A percentile compares a stretch with the other conserved stretches of the same genome.
Evolutionary conservation across 352 stramenopile species (phyloP).

Genomic region (Phytophthora brassicae): DNA sequence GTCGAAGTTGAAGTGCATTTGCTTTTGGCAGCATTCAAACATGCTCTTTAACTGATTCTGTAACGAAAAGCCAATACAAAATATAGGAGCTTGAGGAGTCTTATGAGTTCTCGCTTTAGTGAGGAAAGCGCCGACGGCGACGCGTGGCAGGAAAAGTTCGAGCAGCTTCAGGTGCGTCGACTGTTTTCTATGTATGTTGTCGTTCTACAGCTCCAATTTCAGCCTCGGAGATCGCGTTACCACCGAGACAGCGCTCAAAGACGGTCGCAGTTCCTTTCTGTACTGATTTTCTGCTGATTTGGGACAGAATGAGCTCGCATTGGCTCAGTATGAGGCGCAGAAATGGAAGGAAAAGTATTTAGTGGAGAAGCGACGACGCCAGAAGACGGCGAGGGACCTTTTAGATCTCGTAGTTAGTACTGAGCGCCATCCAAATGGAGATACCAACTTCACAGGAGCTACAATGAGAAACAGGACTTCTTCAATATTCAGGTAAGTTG

Average conservation of each 20-base stretch:
- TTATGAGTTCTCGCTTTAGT: constrained; percentile 30
- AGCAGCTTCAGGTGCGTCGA: constrained; percentile 45
- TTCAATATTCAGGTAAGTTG: constrained; percentile 42
- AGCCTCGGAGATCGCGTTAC: background rate
- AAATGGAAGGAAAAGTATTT: constrained; percentile 84
- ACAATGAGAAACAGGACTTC: constrained; percentile 35
- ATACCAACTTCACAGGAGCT: constrained; percentile 4
- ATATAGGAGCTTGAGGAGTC: background rate
- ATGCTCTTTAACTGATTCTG: constrained; percentile 1
- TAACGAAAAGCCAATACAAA: background rate
- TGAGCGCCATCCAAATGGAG: constrained; percentile 28
- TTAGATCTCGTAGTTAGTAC: constrained; percentile 61
- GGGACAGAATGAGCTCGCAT: constrained; percentile 54
- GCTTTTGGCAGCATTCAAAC: background rate
- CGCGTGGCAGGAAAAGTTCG: constrained; percentile 41
- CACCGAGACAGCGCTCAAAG: background rate
- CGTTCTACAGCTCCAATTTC: background rate
- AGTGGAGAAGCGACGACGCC: constrained; percentile 67
- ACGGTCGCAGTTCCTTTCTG: background rate
- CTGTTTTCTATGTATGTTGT: background rate
- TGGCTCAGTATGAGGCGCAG: constrained; percentile 66
- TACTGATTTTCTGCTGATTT: constrained; percentile 11
- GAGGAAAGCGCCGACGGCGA: constrained; percentile 24
- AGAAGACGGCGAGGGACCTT: constrained; percentile 63
- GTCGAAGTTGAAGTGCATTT: constrained; percentile 16